phyloP scores from a whole-genome alignment of 805 yeast genomes.

The Pichia gijzeniarum region DNA sequence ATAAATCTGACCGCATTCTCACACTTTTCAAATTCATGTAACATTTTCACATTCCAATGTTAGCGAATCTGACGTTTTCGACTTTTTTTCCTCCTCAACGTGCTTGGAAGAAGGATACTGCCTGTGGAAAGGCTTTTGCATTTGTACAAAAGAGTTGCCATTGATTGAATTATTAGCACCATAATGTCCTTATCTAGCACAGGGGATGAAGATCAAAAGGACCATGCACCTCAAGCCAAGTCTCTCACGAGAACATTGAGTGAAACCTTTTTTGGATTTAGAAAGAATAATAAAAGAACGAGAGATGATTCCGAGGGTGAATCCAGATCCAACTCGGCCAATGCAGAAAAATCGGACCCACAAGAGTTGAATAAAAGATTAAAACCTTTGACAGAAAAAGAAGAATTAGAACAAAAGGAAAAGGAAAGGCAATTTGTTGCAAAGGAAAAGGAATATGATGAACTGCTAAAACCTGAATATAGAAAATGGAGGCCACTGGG shows the following conservation, averaged over 20 bases:
- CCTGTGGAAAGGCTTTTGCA: too few relatives aligned
- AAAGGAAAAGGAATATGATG: slow-evolving; percentile 57
- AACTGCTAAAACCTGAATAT: slow-evolving; percentile 57
- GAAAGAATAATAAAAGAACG: slow-evolving; percentile 7
- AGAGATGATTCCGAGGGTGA: slow-evolving; percentile 6
- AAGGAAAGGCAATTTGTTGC: slow-evolving; percentile 23
- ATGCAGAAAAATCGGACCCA: not conserved
- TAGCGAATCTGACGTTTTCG: too few relatives aligned
- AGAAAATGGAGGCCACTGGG: slow-evolving; percentile 79
- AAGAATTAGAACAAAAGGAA: slow-evolving; percentile 22
- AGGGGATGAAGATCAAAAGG: not conserved
- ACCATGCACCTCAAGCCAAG: not conserved
- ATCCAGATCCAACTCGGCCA: not conserved
- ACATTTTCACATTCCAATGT: too few relatives aligned
- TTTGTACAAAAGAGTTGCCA: too few relatives aligned
- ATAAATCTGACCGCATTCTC: too few relatives aligned
- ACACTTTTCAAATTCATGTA: too few relatives aligned
- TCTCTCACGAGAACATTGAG: slow-evolving; percentile 13
- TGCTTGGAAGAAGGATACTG: too few relatives aligned
- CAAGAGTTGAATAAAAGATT: slow-evolving; percentile 5
- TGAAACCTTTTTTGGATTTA: slow-evolving; percentile 13
- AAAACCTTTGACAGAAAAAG: slow-evolving; percentile 17
- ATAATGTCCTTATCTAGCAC: too few relatives aligned
- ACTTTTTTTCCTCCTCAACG: too few relatives aligned
- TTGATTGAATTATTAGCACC: too few relatives aligned